These are phyloP conservation scores for Myxozyma kluyveri DNA, from an alignment of 805 yeast genomes.

Conservation along the genomic window DNA sequence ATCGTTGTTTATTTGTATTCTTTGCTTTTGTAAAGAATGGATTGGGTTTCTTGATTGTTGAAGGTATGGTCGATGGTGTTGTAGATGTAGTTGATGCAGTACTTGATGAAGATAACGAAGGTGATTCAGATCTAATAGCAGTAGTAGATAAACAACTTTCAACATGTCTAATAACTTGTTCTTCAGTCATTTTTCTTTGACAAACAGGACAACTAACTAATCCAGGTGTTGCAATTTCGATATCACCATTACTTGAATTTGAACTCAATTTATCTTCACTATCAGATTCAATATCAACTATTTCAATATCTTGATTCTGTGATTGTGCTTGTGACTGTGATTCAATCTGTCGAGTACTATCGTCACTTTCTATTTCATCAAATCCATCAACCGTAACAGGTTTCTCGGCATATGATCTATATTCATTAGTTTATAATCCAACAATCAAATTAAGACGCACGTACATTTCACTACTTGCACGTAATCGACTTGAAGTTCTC, in stretches of 20 bases:
- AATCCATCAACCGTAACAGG: not conserved
- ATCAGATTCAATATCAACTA: not conserved
- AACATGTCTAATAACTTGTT: conserved; percentile 19
- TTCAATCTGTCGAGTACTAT: too few relatives aligned
- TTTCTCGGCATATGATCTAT: not conserved
- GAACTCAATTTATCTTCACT: not conserved
- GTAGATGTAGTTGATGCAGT: not conserved
- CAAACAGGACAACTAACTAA: conserved; percentile 66
- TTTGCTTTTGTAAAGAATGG: not conserved
- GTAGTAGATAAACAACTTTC: conserved; percentile 14
- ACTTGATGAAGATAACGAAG: not conserved
- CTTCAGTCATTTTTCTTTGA: conserved; percentile 45
- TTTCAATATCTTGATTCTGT: too few relatives aligned
- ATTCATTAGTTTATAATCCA: not conserved
- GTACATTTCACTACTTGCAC: not conserved
- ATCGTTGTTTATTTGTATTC: conserved; percentile 25
- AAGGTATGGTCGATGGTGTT: not conserved
- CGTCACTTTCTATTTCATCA: too few relatives aligned
- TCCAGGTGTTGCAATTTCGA: conserved; percentile 23
- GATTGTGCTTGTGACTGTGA: too few relatives aligned
- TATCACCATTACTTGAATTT: too few relatives aligned
- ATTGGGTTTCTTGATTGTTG: not conserved
- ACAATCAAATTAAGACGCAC: not conserved
- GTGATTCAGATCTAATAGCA: conserved; percentile 6
- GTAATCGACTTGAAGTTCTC: too few relatives aligned